Evolutionary conservation across 306 rosid genomes (phyloP).

Genomic region (Gastrolobium villosum): DNA sequence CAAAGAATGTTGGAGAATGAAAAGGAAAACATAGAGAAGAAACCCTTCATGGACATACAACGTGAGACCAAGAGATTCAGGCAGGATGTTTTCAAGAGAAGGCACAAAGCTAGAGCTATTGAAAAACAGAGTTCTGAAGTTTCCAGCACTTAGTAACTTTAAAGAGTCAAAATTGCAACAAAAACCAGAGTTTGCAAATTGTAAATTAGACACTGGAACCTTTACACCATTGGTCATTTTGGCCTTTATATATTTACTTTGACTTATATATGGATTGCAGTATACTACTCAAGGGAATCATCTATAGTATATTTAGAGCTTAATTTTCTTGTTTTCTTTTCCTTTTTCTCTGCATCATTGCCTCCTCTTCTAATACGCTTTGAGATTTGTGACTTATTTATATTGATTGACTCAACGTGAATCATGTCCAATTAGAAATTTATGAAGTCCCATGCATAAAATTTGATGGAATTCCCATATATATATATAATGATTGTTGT

Average conservation of each 20-base stretch:
- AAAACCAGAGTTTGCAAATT: conserved; percentile 37
- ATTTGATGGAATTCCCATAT: no score
- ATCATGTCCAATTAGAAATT: background rate
- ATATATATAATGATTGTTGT: no score
- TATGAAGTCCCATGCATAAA: no score
- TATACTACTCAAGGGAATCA: conserved; percentile 40
- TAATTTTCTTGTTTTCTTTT: conserved; percentile 1
- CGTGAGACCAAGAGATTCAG: conserved; percentile 68
- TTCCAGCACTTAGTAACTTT: conserved; percentile 40
- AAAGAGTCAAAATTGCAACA: no score
- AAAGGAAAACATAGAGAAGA: conserved; percentile 71
- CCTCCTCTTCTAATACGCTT: background rate
- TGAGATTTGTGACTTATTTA: background rate
- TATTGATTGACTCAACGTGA: conserved; percentile 32
- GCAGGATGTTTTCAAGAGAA: conserved; percentile 70
- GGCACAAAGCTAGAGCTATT: conserved; percentile 64
- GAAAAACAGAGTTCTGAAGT: conserved; percentile 38
- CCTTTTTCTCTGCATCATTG: background rate
- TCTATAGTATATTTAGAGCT: conserved; percentile 38
- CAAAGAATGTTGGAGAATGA: conserved; percentile 82
- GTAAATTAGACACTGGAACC: conserved; percentile 30
- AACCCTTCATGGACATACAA: conserved; percentile 56
- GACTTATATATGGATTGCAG: conserved; percentile 36
- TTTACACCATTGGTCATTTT: conserved; percentile 40
- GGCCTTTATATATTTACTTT: conserved; percentile 22